These are phyloP conservation scores for Cylindrotheca closterium DNA, from an alignment of 108 stramenopile genomes.

Conservation along the genomic window DNA sequence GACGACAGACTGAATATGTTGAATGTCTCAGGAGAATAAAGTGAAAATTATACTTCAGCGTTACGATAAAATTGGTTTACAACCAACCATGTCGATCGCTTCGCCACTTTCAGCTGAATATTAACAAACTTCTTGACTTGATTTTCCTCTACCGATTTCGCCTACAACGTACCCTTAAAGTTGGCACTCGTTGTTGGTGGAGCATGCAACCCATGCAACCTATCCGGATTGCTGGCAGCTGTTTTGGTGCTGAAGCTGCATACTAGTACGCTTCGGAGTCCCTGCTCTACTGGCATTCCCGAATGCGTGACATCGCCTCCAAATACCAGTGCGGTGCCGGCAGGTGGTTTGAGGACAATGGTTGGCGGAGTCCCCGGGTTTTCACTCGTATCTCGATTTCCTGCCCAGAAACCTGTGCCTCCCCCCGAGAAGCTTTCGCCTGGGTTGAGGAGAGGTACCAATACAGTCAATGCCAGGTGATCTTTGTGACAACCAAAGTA, in stretches of 20 bases:
- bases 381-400: conserved; percentile 29
- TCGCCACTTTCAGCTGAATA: too few species aligned
- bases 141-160: too few species aligned
- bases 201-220: conserved; percentile 25
- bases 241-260: conserved; percentile 27
- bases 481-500: conserved; percentile 42
- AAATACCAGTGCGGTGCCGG: conserved; percentile 38
- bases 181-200: conserved; percentile 16
- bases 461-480: conserved; percentile 33
- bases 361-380: conserved; percentile 11
- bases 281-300: conserved; percentile 24
- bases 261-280: conserved; percentile 29
- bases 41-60: too few species aligned
- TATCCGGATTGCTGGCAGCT: conserved; percentile 17
- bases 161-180: conserved; percentile 15
- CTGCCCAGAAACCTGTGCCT: conserved; percentile 33
- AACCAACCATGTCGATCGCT: too few species aligned
- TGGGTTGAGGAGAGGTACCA: conserved; percentile 18
- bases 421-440: conserved; percentile 5
- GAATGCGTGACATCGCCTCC: conserved; percentile 45
- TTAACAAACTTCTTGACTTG: too few species aligned
- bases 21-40: too few species aligned
- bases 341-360: conserved; percentile 23
- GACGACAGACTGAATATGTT: too few species aligned
- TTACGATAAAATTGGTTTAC: too few species aligned